Percentiles rank a stretch among this genome's conserved stretches.
Conservation (phyloP, 768 basidiomycete species). For the Strobilomyces echinocephalus region DNA sequence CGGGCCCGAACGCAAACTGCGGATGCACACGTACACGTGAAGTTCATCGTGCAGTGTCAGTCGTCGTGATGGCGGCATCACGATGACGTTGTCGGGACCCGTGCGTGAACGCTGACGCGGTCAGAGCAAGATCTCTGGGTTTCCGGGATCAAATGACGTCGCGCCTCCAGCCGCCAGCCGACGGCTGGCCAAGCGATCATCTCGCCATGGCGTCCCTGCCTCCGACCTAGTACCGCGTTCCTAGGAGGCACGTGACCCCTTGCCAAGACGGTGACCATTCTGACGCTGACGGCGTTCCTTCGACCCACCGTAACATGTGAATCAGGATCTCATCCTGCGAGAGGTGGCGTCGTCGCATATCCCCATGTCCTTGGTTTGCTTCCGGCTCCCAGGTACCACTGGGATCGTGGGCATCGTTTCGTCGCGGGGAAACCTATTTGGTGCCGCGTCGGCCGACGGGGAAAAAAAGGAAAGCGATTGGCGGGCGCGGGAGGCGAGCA, state of each 20-base stretch:
- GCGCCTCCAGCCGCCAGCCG: background rate
- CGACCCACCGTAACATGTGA: background rate
- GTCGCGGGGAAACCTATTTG: background rate
- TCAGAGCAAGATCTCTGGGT: background rate
- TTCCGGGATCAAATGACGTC: slow-evolving; percentile 7
- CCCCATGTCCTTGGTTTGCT: background rate
- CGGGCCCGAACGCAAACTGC: slow-evolving; percentile 12
- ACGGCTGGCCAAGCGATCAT: background rate
- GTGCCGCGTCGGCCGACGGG: background rate
- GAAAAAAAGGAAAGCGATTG: no score
- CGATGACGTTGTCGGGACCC: background rate
- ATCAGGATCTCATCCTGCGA: background rate
- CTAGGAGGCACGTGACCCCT: background rate
- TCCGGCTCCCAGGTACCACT: background rate
- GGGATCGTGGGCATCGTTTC: background rate
- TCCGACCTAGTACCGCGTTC: background rate
- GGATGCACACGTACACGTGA: background rate
- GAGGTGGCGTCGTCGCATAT: background rate
- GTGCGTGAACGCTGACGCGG: background rate
- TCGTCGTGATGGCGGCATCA: slow-evolving; percentile 2
- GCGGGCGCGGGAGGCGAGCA: no score
- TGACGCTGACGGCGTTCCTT: background rate
- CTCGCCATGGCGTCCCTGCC: background rate
- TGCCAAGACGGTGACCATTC: background rate
- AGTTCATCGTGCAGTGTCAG: slow-evolving; percentile 10